Percentiles rank a stretch among this genome's conserved stretches.
phyloP scores from a whole-genome alignment of 495 filamentous ascomycete genomes.

The Aspergillus nidulans region DNA sequence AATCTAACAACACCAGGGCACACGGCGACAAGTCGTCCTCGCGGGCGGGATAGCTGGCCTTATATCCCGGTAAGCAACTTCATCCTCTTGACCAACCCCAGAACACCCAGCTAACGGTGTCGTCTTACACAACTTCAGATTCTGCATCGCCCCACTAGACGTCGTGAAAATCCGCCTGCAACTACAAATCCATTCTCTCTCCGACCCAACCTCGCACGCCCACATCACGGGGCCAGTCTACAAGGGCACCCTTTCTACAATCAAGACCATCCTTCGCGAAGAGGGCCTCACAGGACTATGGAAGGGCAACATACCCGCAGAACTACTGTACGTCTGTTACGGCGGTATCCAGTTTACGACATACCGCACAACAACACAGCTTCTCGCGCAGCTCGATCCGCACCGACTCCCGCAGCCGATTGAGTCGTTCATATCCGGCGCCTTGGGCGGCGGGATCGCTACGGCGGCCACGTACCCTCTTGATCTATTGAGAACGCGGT shows the following conservation, averaged over 20 bases:
- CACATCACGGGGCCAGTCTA: background rate
- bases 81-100: background rate
- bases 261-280: slow-evolving; percentile 4
- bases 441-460: slow-evolving; percentile 70
- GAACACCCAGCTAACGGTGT: background rate
- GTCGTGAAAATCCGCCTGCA: slow-evolving; percentile 97
- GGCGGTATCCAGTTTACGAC: slow-evolving; percentile 82
- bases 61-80: slow-evolving; percentile 62
- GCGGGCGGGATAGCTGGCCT: slow-evolving; percentile 87
- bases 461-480: slow-evolving; percentile 87
- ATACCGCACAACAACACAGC: slow-evolving; percentile 69
- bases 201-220: slow-evolving; percentile 51
- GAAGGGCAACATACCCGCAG: slow-evolving; percentile 97
- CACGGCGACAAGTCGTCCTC: slow-evolving; percentile 70
- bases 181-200: slow-evolving; percentile 76
- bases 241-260: background rate
- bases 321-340: slow-evolving; percentile 88
- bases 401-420: slow-evolving; percentile 50
- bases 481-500: slow-evolving; percentile 88
- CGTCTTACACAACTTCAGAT: slow-evolving; percentile 46
- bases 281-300: slow-evolving; percentile 61
- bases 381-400: slow-evolving; percentile 50
- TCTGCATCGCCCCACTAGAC: slow-evolving; percentile 88
- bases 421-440: slow-evolving; percentile 77
- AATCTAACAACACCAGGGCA: slow-evolving; percentile 53